phyloP scores from a whole-genome alignment of 768 basidiomycete species.

The Pleurotus salmoneostramineus region DNA sequence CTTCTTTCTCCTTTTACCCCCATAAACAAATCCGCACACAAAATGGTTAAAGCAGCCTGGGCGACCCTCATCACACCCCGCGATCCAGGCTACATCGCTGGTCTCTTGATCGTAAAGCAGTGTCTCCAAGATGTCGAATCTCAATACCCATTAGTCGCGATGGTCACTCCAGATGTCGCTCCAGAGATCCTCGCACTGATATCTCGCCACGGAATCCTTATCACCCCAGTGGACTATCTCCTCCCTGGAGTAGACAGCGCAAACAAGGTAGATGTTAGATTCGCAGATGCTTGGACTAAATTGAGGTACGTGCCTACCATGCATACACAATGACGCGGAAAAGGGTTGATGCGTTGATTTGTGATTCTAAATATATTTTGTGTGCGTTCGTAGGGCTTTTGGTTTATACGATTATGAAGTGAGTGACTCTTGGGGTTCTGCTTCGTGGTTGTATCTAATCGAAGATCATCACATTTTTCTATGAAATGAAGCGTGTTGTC shows the following conservation, averaged over 20 bases:
- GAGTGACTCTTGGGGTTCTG: slow-evolving; percentile 11
- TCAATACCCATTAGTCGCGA: slow-evolving; percentile 74
- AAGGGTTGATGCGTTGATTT: slow-evolving; percentile 6
- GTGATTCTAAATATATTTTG: neutral
- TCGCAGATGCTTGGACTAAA: slow-evolving; percentile 74
- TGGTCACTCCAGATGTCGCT: slow-evolving; percentile 62
- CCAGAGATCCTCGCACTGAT: slow-evolving; percentile 50
- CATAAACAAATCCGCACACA: neutral
- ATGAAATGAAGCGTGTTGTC: slow-evolving; percentile 57
- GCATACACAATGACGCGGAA: too few species aligned
- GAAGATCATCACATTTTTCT: slow-evolving; percentile 9
- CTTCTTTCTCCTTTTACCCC: too few species aligned
- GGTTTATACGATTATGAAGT: slow-evolving; percentile 69
- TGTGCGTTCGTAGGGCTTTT: slow-evolving; percentile 40
- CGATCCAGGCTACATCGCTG: slow-evolving; percentile 53
- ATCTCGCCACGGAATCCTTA: slow-evolving; percentile 43
- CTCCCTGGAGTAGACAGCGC: slow-evolving; percentile 44
- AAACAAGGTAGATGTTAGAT: slow-evolving; percentile 44
- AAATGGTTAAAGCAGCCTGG: slow-evolving; percentile 36
- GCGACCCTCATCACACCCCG: slow-evolving; percentile 28
- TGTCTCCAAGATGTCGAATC: slow-evolving; percentile 51
- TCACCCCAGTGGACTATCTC: slow-evolving; percentile 58
- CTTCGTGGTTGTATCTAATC: neutral
- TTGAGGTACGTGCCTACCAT: slow-evolving; percentile 30
- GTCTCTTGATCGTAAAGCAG: slow-evolving; percentile 56